phyloP scores from a whole-genome alignment of 1,139 yeast genomes.

The Wickerhamiella pararugosa region DNA sequence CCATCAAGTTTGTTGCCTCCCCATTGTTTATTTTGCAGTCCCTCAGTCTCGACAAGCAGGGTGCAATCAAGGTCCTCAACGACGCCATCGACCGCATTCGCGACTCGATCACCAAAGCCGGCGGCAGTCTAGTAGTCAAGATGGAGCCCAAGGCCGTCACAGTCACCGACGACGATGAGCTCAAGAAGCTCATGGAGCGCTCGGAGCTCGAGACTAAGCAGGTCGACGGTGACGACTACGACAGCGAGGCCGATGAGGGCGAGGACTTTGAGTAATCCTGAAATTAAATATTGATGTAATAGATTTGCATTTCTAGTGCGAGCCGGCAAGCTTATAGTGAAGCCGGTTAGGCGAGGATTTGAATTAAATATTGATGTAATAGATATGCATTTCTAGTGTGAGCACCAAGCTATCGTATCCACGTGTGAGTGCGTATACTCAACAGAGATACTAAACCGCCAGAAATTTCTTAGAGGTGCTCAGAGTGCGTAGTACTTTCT shows the following conservation, averaged over 20 bases:
- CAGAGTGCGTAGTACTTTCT: no score
- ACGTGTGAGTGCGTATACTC: no score
- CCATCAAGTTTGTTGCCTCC: slow-evolving; percentile 93
- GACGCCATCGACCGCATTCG: slow-evolving; percentile 66
- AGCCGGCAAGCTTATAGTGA: no score
- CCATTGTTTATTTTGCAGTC: slow-evolving; percentile 91
- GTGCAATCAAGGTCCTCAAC: slow-evolving; percentile 67
- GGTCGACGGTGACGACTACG: slow-evolving; percentile 47
- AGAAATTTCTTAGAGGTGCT: no score
- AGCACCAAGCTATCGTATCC: no score
- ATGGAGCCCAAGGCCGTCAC: slow-evolving; percentile 99
- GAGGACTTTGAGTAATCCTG: slow-evolving; percentile 16
- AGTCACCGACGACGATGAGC: slow-evolving; percentile 95
- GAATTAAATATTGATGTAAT: no score
- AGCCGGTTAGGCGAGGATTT: no score
- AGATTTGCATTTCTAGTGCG: no score
- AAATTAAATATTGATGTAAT: no score
- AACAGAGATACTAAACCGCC: no score
- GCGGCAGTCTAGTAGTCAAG: slow-evolving; percentile 82
- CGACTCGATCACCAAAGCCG: slow-evolving; percentile 51
- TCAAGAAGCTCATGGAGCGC: slow-evolving; percentile 78
- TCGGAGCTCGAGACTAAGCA: slow-evolving; percentile 51
- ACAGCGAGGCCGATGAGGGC: slow-evolving; percentile 28
- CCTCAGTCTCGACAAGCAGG: slow-evolving; percentile 80
- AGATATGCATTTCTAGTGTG: no score